phyloP scores from a whole-genome alignment of 1,284 basidiomycete species.

The Moesziomyces antarcticus region DNA sequence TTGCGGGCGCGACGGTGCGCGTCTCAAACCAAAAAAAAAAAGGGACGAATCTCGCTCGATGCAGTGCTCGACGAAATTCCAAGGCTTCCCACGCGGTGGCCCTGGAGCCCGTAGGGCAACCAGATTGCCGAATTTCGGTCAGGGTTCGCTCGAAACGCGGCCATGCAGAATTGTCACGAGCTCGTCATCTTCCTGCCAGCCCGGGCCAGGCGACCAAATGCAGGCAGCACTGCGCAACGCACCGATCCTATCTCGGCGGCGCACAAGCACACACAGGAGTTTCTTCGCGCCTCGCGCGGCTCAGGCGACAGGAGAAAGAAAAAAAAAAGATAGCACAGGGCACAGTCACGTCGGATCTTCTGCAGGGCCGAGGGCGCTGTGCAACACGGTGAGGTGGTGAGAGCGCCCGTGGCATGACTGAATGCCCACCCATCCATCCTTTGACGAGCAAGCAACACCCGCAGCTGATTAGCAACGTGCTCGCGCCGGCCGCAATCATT shows the following conservation, averaged over 20 bases:
- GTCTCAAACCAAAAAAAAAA: background rate
- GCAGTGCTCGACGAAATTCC: background rate
- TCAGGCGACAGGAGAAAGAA: too few species aligned
- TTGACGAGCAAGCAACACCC: background rate
- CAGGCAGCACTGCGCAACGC: background rate
- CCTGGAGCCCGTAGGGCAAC: background rate
- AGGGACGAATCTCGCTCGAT: background rate
- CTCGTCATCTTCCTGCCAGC: conserved; percentile 5
- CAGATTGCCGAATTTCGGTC: conserved; percentile 31
- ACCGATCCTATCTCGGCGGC: too few species aligned
- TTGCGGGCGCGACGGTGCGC: background rate
- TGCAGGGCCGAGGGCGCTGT: background rate
- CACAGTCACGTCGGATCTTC: background rate
- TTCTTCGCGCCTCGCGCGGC: background rate
- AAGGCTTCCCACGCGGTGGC: too few species aligned
- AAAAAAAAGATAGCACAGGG: conserved; percentile 1
- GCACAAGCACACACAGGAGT: background rate
- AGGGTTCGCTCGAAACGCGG: conserved; percentile 29
- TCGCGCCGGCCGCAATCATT: too few species aligned
- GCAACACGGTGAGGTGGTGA: background rate
- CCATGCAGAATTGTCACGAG: background rate
- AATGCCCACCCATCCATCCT: background rate
- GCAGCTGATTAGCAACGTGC: background rate
- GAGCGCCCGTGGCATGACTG: background rate
- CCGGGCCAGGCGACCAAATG: background rate